Evolutionary conservation across 768 basidiomycete genomes (phyloP), one percentile per base, ranked within the genome.

Genomic region (Leucogyrophana mollusca): DNA sequence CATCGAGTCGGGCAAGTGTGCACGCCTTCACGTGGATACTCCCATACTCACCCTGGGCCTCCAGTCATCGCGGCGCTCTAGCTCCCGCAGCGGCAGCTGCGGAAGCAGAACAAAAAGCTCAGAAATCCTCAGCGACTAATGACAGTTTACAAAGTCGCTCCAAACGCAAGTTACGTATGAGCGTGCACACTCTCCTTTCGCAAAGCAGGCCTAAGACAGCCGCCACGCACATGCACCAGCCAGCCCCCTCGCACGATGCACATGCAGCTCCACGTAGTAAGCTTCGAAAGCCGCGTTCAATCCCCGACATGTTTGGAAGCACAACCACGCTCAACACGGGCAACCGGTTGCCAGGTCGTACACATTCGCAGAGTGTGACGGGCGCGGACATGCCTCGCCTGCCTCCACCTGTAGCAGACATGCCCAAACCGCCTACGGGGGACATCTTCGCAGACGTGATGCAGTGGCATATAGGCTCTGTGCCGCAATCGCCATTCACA

Each of bases 331-430:
- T 20, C 18, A 43, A 17, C 20, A 16, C 43, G 34, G 40, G 17
- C 62, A 56, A 50, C 66, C 64, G 17, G 55, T 62, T 0, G 54
- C 65, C 4, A 62, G 85, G 82, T 33, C 80, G 87, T 20, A 79
- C 74, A 2, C 88, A 90, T 56, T 88, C 88, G 3, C 83, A 87
- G 52, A 89, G 86, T 62, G 87, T 90, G 14, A 90, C 87, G 1
- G 80, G 79, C 2, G 80, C 77, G 10, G 86, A 90, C 47, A 68
- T 80, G 36, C 76, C 79, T 17, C 77, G 77, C 9, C 55, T 66
- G 1, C 34, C 62, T 10, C 46, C 60, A 3, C 50, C 64, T 24
- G 52, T 64, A 20, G 46, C 35, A 9, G 61, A 61, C n/a, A 56
- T 56, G 20, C 55, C 57, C 11, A 67, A 64, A 40, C 47, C 59